Conservation (phyloP, 2,329 filamentous ascomycete genomes). For the Alternaria arbusti region DNA sequence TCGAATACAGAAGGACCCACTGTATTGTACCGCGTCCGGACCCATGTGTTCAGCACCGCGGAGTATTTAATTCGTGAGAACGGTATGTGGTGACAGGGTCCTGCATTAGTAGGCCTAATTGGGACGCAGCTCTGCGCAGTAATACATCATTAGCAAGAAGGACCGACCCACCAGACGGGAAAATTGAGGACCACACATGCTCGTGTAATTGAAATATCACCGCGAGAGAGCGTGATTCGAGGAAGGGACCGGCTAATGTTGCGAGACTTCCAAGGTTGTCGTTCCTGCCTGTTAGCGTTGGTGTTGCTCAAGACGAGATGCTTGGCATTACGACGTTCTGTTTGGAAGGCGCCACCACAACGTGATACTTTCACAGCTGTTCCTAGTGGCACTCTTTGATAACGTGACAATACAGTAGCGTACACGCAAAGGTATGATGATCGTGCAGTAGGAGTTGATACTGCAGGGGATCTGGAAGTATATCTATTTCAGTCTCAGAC, state of each 20-base stretch:
- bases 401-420: not conserved
- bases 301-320: not conserved
- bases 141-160: slow-evolving; percentile 1
- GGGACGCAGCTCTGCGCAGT: not conserved
- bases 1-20: slow-evolving; percentile 9
- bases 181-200: not conserved
- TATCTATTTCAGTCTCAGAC: not conserved
- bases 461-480: not conserved
- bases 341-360: not conserved
- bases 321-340: not conserved
- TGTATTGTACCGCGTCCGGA: slow-evolving; percentile 3
- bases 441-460: not conserved
- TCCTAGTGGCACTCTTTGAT: not conserved
- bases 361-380: not conserved
- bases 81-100: not conserved
- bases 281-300: not conserved
- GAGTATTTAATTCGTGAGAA: slow-evolving; percentile 11
- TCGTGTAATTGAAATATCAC: not conserved
- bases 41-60: slow-evolving; percentile 1
- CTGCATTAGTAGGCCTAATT: not conserved
- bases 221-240: not conserved
- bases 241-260: not conserved
- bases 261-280: not conserved
- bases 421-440: not conserved
- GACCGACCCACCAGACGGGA: not conserved